Evolutionary conservation across 1,284 basidiomycete genomes (phyloP).

Genomic region (Papiliotrema terrestris): DNA sequence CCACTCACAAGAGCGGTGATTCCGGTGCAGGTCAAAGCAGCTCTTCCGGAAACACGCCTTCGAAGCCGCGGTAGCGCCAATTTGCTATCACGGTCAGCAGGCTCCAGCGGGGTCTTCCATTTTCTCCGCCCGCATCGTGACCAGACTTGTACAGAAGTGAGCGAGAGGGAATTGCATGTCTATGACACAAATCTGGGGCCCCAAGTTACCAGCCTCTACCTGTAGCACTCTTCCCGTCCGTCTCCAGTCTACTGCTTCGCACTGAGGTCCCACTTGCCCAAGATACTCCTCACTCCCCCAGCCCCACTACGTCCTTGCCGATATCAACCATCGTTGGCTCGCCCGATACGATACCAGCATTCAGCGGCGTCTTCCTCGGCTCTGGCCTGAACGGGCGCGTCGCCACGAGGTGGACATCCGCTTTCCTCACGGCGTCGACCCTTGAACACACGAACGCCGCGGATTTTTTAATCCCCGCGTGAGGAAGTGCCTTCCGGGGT

Average conservation of each 20-base stretch:
- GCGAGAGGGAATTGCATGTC: too few relatives aligned
- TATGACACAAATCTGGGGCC: too few relatives aligned
- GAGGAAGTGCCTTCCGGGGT: conserved; percentile 67
- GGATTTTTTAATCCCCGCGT: conserved; percentile 86
- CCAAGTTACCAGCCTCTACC: too few relatives aligned
- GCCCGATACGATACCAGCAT: conserved; percentile 47
- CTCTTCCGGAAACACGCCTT: too few relatives aligned
- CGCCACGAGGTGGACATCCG: conserved; percentile 49
- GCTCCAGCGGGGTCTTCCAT: too few relatives aligned
- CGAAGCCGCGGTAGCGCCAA: too few relatives aligned
- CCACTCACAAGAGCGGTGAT: too few relatives aligned
- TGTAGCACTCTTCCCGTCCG: too few relatives aligned
- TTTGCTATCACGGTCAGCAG: too few relatives aligned
- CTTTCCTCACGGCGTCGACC: conserved; percentile 75
- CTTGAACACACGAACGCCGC: conserved; percentile 87
- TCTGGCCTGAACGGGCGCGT: conserved; percentile 42
- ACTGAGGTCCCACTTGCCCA: conserved; percentile 46
- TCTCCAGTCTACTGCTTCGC: not conserved
- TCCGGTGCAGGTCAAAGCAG: too few relatives aligned
- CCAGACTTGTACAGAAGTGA: too few relatives aligned
- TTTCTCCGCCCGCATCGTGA: too few relatives aligned
- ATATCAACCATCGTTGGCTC: conserved; percentile 52
- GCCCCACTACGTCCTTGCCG: conserved; percentile 38
- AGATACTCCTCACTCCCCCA: conserved; percentile 44
- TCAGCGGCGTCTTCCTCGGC: conserved; percentile 25